Percentiles rank a stretch among this genome's conserved stretches.
Conservation (phyloP, 1,139 yeast species). For the Zygosaccharomyces sapae region DNA sequence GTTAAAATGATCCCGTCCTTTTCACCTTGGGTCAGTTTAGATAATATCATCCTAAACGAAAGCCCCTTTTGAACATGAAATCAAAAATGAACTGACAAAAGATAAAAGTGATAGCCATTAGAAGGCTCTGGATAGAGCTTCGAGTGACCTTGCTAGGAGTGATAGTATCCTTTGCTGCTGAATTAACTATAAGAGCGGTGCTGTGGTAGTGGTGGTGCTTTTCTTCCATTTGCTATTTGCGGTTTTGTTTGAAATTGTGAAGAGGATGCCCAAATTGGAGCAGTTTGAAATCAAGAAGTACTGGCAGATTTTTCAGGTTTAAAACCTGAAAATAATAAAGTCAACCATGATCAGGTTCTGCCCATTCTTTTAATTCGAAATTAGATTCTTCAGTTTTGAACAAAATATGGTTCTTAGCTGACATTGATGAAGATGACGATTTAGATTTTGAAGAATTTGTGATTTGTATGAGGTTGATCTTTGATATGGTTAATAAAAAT, state of each 20-base stretch:
- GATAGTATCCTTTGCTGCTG: not conserved
- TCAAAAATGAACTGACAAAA: not conserved
- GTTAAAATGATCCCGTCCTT: not conserved
- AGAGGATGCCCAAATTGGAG: slow-evolving; percentile 58
- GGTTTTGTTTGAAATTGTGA: not conserved
- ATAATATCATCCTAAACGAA: not conserved
- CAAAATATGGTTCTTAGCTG: slow-evolving; percentile 89
- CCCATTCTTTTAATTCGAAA: slow-evolving; percentile 84
- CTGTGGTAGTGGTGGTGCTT: not conserved
- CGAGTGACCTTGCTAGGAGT: not conserved
- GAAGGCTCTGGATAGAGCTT: not conserved
- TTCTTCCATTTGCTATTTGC: not conserved
- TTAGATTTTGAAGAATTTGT: slow-evolving; percentile 97
- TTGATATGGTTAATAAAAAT: slow-evolving; percentile 82
- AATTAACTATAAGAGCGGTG: not conserved
- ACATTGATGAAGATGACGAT: slow-evolving; percentile 85
- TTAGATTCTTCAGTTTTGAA: slow-evolving; percentile 71
- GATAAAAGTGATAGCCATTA: not conserved
- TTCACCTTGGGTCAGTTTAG: not conserved
- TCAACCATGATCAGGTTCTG: slow-evolving; percentile 80
- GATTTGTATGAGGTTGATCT: slow-evolving; percentile 91
- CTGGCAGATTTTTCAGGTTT: slow-evolving; percentile 97
- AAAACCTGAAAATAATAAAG: slow-evolving; percentile 70
- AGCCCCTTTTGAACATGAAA: not conserved
- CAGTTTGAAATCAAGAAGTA: slow-evolving; percentile 94